Conservation (phyloP, 1,284 basidiomycete species). For the Fistulinella cinereoalba region DNA sequence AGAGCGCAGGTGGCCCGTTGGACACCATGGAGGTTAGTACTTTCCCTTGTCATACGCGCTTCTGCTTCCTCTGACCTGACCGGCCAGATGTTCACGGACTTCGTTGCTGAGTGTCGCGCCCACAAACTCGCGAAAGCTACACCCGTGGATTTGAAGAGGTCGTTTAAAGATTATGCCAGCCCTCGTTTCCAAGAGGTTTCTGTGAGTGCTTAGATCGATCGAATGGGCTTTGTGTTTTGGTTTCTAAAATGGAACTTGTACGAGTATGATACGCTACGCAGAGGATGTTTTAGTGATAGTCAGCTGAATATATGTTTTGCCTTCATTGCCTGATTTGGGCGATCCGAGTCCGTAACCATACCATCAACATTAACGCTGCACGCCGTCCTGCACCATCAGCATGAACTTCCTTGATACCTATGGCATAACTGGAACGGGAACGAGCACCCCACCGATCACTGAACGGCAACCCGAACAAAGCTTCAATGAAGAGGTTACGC, state of each 20-base stretch:
- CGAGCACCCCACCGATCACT: constrained; percentile 44
- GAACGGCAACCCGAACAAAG: constrained; percentile 51
- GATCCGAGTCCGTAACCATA: neutral
- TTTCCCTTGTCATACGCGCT: neutral
- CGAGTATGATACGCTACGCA: constrained; percentile 5
- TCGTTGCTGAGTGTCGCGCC: constrained; percentile 75
- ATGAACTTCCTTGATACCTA: constrained; percentile 78
- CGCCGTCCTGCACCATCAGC: constrained; percentile 14
- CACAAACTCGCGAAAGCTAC: constrained; percentile 38
- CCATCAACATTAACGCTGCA: neutral
- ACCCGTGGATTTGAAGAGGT: constrained; percentile 4
- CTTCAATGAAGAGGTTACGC: constrained; percentile 82
- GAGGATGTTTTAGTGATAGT: neutral
- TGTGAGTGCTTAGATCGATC: constrained; percentile 19
- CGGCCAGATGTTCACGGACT: constrained; percentile 87
- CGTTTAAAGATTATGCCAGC: constrained; percentile 3
- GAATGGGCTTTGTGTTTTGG: neutral
- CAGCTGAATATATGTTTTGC: neutral
- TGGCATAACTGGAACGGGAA: constrained; percentile 45
- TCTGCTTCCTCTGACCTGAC: constrained; percentile 3
- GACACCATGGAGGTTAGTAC: constrained; percentile 88
- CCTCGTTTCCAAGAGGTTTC: constrained; percentile 12
- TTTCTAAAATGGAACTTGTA: constrained; percentile 15
- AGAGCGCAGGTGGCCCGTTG: constrained; percentile 96
- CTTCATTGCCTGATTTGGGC: constrained; percentile 15